These are phyloP conservation scores for Myriosclerotinia duriaeana DNA, from an alignment of 2,329 filamentous ascomycete genomes.

Conservation along the genomic window DNA sequence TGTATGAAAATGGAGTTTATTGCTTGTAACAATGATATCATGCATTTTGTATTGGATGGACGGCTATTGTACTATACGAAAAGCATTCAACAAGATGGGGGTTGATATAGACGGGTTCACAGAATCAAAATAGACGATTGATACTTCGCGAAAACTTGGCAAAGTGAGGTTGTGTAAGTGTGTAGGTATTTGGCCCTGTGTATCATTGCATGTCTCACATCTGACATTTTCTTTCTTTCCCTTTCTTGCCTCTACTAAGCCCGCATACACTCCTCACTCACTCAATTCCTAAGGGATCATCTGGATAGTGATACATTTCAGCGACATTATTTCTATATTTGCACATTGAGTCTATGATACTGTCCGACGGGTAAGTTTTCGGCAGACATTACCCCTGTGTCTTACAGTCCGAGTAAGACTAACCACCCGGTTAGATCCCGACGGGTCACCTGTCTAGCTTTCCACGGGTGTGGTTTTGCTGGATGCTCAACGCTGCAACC, in stretches of 20 bases:
- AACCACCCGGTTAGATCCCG: not conserved
- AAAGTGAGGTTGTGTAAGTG: not conserved
- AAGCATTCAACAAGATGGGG: constrained; percentile 17
- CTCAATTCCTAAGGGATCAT: too few relatives aligned
- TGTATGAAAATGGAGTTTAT: constrained; percentile 12
- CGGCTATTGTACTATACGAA: constrained; percentile 18
- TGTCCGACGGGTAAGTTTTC: not conserved
- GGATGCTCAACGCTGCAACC: not conserved
- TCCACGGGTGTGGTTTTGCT: not conserved
- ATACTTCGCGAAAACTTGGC: not conserved
- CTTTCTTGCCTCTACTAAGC: too few relatives aligned
- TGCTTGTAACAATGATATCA: constrained; percentile 27
- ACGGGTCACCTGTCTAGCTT: not conserved
- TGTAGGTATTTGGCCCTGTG: not conserved
- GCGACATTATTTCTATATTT: too few relatives aligned
- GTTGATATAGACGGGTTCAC: constrained; percentile 8
- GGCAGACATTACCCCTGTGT: not conserved
- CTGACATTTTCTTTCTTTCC: too few relatives aligned
- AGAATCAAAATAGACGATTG: constrained; percentile 3
- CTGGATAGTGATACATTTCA: too few relatives aligned
- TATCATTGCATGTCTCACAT: not conserved
- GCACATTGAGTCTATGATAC: too few relatives aligned
- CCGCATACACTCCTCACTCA: too few relatives aligned
- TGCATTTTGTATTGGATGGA: constrained; percentile 5
- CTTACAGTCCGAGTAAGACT: not conserved